Evolutionary conservation across 345 rosid species (phyloP).

Genomic region (Heritiera littoralis): DNA sequence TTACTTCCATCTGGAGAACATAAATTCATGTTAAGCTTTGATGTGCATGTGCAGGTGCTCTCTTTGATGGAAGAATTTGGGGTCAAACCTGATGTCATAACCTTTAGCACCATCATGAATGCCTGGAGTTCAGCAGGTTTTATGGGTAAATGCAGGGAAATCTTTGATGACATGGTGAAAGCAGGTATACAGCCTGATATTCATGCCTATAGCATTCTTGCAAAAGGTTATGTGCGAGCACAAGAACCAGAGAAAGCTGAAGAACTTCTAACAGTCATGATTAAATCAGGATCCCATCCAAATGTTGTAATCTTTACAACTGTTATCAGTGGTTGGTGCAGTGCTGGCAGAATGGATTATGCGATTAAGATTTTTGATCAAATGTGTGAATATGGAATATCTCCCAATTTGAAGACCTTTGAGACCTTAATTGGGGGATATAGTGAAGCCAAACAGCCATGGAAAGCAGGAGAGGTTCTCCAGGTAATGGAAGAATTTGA

Average conservation of each 20-base stretch:
- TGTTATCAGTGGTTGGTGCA: conserved; percentile 65
- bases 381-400: conserved; percentile 54
- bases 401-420: conserved; percentile 61
- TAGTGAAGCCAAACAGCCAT: conserved; percentile 53
- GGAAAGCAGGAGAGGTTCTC: conserved; percentile 68
- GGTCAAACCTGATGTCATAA: conserved; percentile 65
- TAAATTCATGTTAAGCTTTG: not conserved
- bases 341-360: conserved; percentile 48
- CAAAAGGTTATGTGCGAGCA: conserved; percentile 64
- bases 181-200: conserved; percentile 60
- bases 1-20: conserved; percentile 5
- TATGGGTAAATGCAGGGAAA: conserved; percentile 60
- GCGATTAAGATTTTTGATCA: conserved; percentile 49
- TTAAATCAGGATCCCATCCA: conserved; percentile 36
- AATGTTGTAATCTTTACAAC: conserved; percentile 65
- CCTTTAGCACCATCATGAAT: conserved; percentile 67
- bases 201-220: conserved; percentile 60
- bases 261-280: conserved; percentile 47
- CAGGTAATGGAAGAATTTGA: conserved; percentile 54
- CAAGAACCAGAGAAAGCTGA: conserved; percentile 59
- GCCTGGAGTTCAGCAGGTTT: conserved; percentile 75
- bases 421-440: conserved; percentile 65
- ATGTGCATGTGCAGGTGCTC: conserved; percentile 59
- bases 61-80: conserved; percentile 51
- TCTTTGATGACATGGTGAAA: conserved; percentile 59